These are phyloP conservation scores for Coriaria nepalensis DNA, from an alignment of 306 rosid species.

Conservation along the genomic window DNA sequence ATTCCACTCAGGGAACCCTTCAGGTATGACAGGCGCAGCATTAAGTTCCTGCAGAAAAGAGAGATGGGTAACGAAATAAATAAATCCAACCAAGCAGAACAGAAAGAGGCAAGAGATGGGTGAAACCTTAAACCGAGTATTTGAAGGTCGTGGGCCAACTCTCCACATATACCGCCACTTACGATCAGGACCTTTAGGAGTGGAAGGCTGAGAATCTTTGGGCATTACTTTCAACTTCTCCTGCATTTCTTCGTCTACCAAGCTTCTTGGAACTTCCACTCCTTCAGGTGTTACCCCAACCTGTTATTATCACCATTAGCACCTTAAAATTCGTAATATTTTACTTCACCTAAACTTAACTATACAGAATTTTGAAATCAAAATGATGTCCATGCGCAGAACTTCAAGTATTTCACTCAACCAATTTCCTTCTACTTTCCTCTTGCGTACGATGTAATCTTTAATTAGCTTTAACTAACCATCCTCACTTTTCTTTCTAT, in stretches of 20 bases:
- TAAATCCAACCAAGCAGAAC: neutral
- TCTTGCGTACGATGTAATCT: neutral
- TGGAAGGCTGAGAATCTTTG: constrained; percentile 38
- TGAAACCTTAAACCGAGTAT: constrained; percentile 68
- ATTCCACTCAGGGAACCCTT: constrained; percentile 80
- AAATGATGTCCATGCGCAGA: neutral
- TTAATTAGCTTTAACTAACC: no score
- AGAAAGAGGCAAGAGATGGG: neutral
- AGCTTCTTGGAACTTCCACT: constrained; percentile 84
- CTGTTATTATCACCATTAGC: constrained; percentile 28
- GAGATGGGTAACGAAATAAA: constrained; percentile 10
- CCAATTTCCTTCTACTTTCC: neutral
- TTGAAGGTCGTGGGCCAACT: constrained; percentile 73
- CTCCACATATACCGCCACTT: constrained; percentile 98
- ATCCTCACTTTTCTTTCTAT: no score
- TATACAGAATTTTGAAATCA: constrained; percentile 3
- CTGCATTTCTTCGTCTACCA: constrained; percentile 83
- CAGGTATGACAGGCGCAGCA: constrained; percentile 84
- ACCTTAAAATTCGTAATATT: neutral
- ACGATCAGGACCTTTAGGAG: constrained; percentile 70
- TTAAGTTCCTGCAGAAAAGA: constrained; percentile 59
- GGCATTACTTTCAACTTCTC: constrained; percentile 64
- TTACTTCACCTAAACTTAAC: no score
- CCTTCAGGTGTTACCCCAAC: constrained; percentile 94
- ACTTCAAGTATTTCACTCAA: neutral